A percentile compares a stretch with the other conserved stretches of the same genome.
These are phyloP conservation scores for Hemileccinum rubropunctum DNA, from an alignment of 768 basidiomycete genomes.

Conservation along the genomic window DNA sequence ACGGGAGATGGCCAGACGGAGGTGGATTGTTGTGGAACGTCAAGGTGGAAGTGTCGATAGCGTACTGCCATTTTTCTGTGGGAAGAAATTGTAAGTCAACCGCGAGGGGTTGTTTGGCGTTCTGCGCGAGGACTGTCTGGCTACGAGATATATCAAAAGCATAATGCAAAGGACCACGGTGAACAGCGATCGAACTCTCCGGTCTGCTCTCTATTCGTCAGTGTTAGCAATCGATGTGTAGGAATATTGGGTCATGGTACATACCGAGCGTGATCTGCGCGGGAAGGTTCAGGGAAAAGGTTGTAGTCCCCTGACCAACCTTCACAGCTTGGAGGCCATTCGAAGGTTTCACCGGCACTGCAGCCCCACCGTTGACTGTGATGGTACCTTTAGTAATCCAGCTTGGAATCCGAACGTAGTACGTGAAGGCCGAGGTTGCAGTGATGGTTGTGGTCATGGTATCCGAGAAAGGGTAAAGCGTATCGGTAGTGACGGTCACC, in stretches of 20 bases:
- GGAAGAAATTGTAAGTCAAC: constrained; percentile 31
- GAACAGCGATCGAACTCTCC: not conserved
- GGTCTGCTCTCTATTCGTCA: not conserved
- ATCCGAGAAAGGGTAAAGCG: constrained; percentile 2
- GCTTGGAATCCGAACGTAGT: not conserved
- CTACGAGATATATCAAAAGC: not conserved
- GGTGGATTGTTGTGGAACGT: constrained; percentile 37
- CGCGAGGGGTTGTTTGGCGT: constrained; percentile 28
- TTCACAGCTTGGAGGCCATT: not conserved
- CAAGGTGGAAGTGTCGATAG: constrained; percentile 26
- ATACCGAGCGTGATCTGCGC: not conserved
- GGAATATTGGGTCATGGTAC: not conserved
- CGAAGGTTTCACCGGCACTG: not conserved
- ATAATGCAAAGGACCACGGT: constrained; percentile 2
- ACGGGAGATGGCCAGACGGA: constrained; percentile 20
- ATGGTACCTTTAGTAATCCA: not conserved
- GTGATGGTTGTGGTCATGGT: not conserved
- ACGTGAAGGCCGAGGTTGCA: not conserved
- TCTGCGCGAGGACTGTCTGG: not conserved
- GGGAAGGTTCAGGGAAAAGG: not conserved
- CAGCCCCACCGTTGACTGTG: not conserved
- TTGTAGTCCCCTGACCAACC: not conserved
- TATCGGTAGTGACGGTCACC: not conserved
- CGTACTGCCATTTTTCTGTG: constrained; percentile 1
- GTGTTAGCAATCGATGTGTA: not conserved